Percentiles rank a stretch among this genome's conserved stretches.
Conservation (phyloP, 2,329 filamentous ascomycete species). For the Xenosphaeropsis pyriputrescens region DNA sequence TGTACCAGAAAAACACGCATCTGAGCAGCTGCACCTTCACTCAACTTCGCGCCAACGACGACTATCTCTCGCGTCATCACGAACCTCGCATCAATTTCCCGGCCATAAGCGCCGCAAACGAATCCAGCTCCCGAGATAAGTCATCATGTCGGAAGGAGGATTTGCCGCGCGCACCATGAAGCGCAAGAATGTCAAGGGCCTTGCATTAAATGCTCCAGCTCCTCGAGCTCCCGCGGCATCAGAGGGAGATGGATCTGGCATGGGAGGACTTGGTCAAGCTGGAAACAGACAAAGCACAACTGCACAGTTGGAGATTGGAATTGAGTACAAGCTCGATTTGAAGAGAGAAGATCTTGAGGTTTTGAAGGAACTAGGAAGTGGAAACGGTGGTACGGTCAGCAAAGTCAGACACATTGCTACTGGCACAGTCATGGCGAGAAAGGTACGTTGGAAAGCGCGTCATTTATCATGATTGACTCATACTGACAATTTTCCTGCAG, state of each 20-base stretch:
- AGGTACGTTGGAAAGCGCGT: constrained; percentile 40
- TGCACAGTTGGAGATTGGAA: constrained; percentile 76
- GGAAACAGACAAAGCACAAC: constrained; percentile 41
- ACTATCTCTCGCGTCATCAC: no score
- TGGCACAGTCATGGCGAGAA: constrained; percentile 93
- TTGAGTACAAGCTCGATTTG: constrained; percentile 90
- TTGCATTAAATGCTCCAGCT: constrained; percentile 69
- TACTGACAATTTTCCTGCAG: constrained; percentile 27
- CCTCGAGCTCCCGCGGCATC: constrained; percentile 60
- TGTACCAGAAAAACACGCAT: no score
- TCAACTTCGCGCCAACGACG: no score
- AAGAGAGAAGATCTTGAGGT: constrained; percentile 85
- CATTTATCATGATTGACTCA: background rate
- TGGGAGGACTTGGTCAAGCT: constrained; percentile 43
- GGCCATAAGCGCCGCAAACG: no score
- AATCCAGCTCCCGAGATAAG: background rate
- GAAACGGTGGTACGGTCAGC: constrained; percentile 95
- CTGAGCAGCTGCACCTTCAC: no score
- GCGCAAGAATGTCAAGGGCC: constrained; percentile 96
- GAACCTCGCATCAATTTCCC: no score
- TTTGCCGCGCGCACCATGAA: constrained; percentile 75
- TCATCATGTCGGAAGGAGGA: constrained; percentile 38
- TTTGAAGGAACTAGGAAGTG: constrained; percentile 85
- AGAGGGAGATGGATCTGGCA: constrained; percentile 51
- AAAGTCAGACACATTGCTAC: constrained; percentile 93